Percentiles rank a stretch among this genome's conserved stretches.
Evolutionary conservation across 169 alveolate species (phyloP).

Genomic region (Miamiensis avidus): DNA sequence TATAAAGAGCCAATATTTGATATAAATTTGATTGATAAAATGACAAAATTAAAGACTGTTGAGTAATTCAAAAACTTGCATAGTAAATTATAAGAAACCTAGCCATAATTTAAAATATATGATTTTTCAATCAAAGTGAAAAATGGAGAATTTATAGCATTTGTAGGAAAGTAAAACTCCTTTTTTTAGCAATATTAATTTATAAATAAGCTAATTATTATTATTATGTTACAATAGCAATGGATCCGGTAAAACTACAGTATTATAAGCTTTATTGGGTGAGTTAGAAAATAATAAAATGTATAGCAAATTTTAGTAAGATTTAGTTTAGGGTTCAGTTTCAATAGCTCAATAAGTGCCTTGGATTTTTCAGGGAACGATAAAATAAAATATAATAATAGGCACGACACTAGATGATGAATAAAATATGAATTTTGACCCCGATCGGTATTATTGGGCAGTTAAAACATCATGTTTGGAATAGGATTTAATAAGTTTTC

Average conservation of each 20-base stretch:
- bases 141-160: not conserved
- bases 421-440: not conserved
- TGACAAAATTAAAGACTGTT: too few relatives aligned
- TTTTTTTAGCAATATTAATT: too few relatives aligned
- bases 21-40: too few relatives aligned
- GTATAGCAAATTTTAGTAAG: too few relatives aligned
- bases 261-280: not conserved
- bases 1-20: too few relatives aligned
- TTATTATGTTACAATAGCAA: not conserved
- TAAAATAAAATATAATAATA: too few relatives aligned
- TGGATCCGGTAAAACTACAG: not conserved
- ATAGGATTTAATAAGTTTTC: not conserved
- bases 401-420: not conserved
- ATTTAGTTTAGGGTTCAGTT: not conserved
- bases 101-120: not conserved
- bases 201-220: too few relatives aligned
- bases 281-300: not conserved
- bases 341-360: not conserved
- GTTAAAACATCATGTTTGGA: not conserved
- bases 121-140: too few relatives aligned
- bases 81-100: too few relatives aligned
- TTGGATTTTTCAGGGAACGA: not conserved
- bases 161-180: not conserved
- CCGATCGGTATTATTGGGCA: not conserved
- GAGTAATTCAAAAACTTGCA: too few relatives aligned